Evolutionary conservation across 2,329 filamentous ascomycete species (phyloP).

Genomic region (Westerdykella aurantiaca): DNA sequence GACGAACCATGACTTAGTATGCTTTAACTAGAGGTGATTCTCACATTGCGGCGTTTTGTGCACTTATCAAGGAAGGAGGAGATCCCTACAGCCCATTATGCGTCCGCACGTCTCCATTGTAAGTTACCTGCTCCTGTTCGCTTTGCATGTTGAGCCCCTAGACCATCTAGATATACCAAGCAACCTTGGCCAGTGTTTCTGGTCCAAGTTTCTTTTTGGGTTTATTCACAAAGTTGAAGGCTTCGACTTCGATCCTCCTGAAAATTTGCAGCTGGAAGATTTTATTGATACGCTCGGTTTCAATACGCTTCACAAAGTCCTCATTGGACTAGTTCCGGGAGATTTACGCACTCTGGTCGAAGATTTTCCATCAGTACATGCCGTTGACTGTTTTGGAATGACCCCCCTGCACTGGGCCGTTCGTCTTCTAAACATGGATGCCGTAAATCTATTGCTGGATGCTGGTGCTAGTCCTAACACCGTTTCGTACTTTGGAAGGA

Average conservation of each 20-base stretch:
- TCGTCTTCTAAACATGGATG: background rate
- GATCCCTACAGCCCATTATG: background rate
- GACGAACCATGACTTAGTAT: no score
- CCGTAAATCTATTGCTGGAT: background rate
- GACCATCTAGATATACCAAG: no score
- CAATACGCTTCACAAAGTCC: conserved; percentile 1
- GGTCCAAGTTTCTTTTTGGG: no score
- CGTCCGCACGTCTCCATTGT: no score
- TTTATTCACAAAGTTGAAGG: no score
- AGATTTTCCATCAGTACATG: background rate
- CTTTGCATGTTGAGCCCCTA: no score
- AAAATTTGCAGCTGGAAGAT: background rate
- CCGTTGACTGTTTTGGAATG: background rate
- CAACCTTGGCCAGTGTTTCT: no score
- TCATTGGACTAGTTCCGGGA: background rate
- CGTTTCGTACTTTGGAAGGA: no score
- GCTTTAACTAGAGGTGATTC: no score
- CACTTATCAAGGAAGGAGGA: conserved; percentile 1
- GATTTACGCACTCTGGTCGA: background rate
- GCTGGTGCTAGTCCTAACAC: background rate
- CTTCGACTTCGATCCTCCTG: background rate
- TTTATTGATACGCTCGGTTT: background rate
- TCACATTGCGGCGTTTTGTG: background rate
- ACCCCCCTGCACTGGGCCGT: conserved; percentile 4
- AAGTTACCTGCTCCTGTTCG: no score